Percentiles rank a stretch among this genome's conserved stretches.
phyloP scores from a whole-genome alignment of 2,329 filamentous ascomycete species.

The Epichloe glyceriae region DNA sequence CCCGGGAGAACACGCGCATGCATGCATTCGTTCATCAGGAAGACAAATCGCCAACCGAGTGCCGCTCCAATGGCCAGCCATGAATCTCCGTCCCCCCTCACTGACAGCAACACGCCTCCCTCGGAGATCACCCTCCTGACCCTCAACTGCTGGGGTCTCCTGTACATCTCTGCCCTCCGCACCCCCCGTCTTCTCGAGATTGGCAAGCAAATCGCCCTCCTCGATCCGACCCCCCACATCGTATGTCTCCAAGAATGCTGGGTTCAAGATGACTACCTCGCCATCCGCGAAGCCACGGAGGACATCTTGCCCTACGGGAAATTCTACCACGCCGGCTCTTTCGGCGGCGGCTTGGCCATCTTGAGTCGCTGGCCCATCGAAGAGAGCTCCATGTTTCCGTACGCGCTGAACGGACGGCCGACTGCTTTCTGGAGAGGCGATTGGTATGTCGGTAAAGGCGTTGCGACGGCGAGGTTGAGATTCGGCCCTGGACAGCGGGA shows the following conservation, averaged over 20 bases:
- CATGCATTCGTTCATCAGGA: neutral
- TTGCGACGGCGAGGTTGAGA: slow-evolving; percentile 70
- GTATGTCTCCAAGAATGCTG: slow-evolving; percentile 94
- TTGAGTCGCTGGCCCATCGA: slow-evolving; percentile 86
- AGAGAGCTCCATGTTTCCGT: slow-evolving; percentile 73
- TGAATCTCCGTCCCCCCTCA: neutral
- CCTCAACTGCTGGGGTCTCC: slow-evolving; percentile 95
- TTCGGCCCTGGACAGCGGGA: slow-evolving; percentile 53
- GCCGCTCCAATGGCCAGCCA: neutral
- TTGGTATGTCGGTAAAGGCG: slow-evolving; percentile 92
- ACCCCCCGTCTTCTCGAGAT: slow-evolving; percentile 71
- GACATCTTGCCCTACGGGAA: slow-evolving; percentile 77
- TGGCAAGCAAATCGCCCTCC: slow-evolving; percentile 60
- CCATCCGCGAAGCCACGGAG: slow-evolving; percentile 60
- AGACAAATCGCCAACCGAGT: neutral
- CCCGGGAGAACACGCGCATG: neutral
- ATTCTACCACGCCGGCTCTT: slow-evolving; percentile 82
- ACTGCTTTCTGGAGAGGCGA: slow-evolving; percentile 91
- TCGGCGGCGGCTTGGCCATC: slow-evolving; percentile 80
- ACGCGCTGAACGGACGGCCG: slow-evolving; percentile 85
- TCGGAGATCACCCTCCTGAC: slow-evolving; percentile 66
- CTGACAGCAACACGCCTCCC: slow-evolving; percentile 22
- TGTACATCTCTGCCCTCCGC: slow-evolving; percentile 69
- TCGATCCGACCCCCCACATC: slow-evolving; percentile 61
- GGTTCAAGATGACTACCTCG: slow-evolving; percentile 71